Evolutionary conservation across 192 early-diverging fungal genomes (phyloP).

Genomic region (Phycomyces nitens): DNA sequence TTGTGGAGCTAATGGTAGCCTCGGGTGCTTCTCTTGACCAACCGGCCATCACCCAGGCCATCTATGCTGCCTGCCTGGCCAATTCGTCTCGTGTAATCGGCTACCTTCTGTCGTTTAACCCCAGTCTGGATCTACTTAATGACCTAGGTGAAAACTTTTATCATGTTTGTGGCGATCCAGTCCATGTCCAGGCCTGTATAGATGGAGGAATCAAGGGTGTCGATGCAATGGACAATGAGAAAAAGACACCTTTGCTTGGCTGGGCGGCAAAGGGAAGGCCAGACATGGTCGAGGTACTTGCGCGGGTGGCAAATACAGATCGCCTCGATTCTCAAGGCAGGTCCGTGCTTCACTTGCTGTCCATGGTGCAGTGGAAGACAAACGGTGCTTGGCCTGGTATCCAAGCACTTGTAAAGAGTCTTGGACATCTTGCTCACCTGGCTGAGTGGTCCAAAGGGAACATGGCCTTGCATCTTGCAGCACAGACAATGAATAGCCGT

Average conservation of each 20-base stretch:
- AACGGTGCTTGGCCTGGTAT: slow-evolving; percentile 22
- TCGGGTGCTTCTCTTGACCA: slow-evolving; percentile 6
- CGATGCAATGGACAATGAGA: slow-evolving; percentile 29
- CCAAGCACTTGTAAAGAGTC: slow-evolving; percentile 8
- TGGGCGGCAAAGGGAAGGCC: slow-evolving; percentile 35
- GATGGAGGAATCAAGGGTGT: too few species aligned
- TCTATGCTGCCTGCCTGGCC: too few species aligned
- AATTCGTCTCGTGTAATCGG: too few species aligned
- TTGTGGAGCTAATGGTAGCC: slow-evolving; percentile 24
- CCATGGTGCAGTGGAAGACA: slow-evolving; percentile 12
- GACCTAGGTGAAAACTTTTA: slow-evolving; percentile 36
- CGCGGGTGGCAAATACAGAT: background rate
- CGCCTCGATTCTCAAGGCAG: slow-evolving; percentile 10
- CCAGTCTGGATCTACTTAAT: background rate
- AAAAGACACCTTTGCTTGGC: slow-evolving; percentile 33
- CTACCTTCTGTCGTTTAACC: too few species aligned
- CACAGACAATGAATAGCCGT: slow-evolving; percentile 18
- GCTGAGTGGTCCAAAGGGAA: slow-evolving; percentile 36
- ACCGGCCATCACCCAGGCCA: too few species aligned
- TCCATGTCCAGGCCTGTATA: slow-evolving; percentile 12
- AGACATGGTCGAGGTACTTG: slow-evolving; percentile 23
- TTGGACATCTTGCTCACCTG: slow-evolving; percentile 15
- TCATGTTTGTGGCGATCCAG: slow-evolving; percentile 33
- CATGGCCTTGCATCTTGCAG: slow-evolving; percentile 40
- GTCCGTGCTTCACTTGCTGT: slow-evolving; percentile 8